Evolutionary conservation across 2,329 filamentous ascomycete genomes (phyloP), one percentile per base, ranked within the genome.

Genomic region (Cladosporium sp.): DNA sequence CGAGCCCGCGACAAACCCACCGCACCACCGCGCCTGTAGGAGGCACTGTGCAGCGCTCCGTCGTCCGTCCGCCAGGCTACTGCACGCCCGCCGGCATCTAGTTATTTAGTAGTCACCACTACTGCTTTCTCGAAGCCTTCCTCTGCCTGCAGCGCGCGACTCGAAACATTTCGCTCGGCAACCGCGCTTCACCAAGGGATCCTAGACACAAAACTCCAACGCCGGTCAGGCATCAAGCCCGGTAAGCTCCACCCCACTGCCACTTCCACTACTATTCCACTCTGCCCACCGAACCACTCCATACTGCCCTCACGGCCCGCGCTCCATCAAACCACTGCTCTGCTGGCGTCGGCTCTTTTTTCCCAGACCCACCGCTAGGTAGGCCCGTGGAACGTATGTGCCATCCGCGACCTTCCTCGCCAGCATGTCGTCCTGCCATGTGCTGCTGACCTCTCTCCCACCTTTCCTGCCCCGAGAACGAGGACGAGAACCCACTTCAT

Each of bases 281-380:
- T 33, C 18, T 33, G 8, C 31, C 31, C 55, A 40, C 33, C 33
- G 16, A 23, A 40, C 49, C 23, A 55, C 52, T 55, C 52, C 52
- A 55, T 55, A 55, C 52, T 55, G 52, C 52, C 52, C 52, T 55
- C 52, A 21, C 52, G 52, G 52, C 50, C 50, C 37, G 50, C 37
- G 49, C 37, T 35, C 37, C 49, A 26, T 31, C 44, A 52, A 44
- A 50, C 35, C 26, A 18, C 29, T 52, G 28, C 29, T 26, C 61
- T 46, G 35, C 61, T 63, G 61, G 50, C 21, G 33, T 18, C 61
- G 61, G 61, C 61, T 63, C 61, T 63, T 63, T 63, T 63, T 63
- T 63, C 52, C 50, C 40, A 40, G 61, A 55, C 50, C 33, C 61
- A 44, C 61, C 33, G 49, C 49, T 28, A 37, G 49, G 31, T 62